These are phyloP conservation scores for Pelargonium australe DNA, from an alignment of 441 rosid genomes.

Conservation along the genomic window DNA sequence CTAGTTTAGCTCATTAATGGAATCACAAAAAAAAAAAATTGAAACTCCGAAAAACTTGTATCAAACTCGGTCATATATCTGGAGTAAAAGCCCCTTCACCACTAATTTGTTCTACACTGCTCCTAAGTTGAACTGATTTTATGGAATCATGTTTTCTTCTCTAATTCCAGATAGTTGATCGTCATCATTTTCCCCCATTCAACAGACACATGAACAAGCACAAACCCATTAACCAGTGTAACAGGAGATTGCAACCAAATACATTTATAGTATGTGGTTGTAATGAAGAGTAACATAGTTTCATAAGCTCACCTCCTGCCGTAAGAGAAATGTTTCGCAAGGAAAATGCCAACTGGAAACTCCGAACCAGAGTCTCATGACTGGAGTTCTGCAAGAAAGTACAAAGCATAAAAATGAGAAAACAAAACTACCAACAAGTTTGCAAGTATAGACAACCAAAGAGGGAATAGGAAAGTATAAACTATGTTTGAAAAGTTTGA, in stretches of 20 bases:
- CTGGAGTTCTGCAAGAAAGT: constrained; percentile 64
- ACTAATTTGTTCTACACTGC: neutral
- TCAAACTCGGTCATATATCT: neutral
- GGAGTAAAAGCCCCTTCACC: neutral
- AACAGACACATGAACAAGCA: neutral
- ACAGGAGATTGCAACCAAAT: neutral
- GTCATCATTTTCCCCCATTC: too few relatives aligned
- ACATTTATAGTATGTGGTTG: neutral
- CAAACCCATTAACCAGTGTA: neutral
- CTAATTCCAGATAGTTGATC: too few relatives aligned
- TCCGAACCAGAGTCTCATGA: constrained; percentile 59
- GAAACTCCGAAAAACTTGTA: neutral
- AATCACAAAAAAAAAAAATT: too few relatives aligned
- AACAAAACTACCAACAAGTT: neutral
- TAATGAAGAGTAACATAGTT: constrained; percentile 12
- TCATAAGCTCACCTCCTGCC: constrained; percentile 54
- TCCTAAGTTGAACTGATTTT: too few relatives aligned
- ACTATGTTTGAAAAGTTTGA: neutral
- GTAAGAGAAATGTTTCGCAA: constrained; percentile 65
- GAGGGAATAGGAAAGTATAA: neutral
- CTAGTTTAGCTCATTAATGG: neutral
- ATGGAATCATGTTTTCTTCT: too few relatives aligned
- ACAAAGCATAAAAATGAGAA: constrained; percentile 15
- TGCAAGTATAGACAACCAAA: neutral
- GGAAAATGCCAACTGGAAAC: constrained; percentile 91